phyloP scores from a whole-genome alignment of 2,329 filamentous ascomycete genomes.

The Fusarium agapanthi region DNA sequence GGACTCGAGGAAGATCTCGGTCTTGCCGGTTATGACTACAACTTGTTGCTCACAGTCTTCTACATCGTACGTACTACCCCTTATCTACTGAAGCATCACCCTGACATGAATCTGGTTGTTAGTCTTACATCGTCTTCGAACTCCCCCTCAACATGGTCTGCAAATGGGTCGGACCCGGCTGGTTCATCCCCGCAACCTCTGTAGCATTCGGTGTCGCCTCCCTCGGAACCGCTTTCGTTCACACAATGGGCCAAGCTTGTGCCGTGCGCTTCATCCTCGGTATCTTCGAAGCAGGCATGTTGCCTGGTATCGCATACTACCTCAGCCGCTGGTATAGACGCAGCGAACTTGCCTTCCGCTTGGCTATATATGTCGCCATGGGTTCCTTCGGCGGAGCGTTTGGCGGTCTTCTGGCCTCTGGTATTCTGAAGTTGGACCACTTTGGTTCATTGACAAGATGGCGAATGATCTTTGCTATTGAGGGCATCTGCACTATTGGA shows the following conservation, averaged over 20 bases:
- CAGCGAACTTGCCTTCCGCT: slow-evolving; percentile 5
- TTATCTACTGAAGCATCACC: background rate
- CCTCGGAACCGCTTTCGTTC: slow-evolving; percentile 7
- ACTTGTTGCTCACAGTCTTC: slow-evolving; percentile 3
- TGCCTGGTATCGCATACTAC: slow-evolving; percentile 73
- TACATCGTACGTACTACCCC: background rate
- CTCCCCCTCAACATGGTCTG: slow-evolving; percentile 71
- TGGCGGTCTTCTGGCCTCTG: slow-evolving; percentile 4
- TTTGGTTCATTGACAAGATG: slow-evolving; percentile 1
- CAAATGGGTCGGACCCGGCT: slow-evolving; percentile 71
- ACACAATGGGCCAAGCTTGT: slow-evolving; percentile 20
- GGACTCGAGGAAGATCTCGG: slow-evolving; percentile 62
- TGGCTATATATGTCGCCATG: slow-evolving; percentile 17
- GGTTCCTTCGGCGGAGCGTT: slow-evolving; percentile 10
- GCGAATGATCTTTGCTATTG: slow-evolving; percentile 62
- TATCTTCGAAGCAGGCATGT: slow-evolving; percentile 70
- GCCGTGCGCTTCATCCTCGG: slow-evolving; percentile 68
- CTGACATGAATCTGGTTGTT: background rate
- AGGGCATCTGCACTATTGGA: slow-evolving; percentile 53
- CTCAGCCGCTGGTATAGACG: slow-evolving; percentile 69
- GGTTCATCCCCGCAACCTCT: slow-evolving; percentile 65
- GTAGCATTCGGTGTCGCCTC: slow-evolving; percentile 46
- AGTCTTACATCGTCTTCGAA: slow-evolving; percentile 67
- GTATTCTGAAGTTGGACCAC: background rate
- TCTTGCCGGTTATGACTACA: slow-evolving; percentile 57